Evolutionary conservation across 2,329 filamentous ascomycete species (phyloP).

Genomic region (Fusarium sacchari): DNA sequence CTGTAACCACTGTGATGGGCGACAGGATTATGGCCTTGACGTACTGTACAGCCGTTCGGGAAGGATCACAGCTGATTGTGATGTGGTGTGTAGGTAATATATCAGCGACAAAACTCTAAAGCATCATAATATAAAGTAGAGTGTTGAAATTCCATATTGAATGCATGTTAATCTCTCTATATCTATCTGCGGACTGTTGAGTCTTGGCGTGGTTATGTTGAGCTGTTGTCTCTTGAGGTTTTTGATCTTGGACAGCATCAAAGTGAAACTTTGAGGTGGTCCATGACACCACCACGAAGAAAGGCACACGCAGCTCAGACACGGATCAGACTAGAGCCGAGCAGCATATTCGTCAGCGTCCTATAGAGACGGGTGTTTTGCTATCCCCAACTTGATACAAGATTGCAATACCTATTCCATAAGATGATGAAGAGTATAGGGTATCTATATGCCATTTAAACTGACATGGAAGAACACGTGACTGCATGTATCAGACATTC

Average conservation of each 20-base stretch:
- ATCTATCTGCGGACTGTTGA: background rate
- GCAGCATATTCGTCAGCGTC: background rate
- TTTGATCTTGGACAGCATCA: background rate
- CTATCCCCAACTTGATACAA: background rate
- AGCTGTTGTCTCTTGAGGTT: background rate
- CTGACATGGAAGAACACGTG: background rate
- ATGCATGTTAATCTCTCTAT: background rate
- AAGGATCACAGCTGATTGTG: constrained; percentile 14
- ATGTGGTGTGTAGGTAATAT: background rate
- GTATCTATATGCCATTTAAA: background rate
- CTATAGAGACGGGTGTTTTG: background rate
- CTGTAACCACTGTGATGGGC: constrained; percentile 17
- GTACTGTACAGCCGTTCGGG: background rate
- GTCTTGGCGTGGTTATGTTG: background rate
- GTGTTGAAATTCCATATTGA: background rate
- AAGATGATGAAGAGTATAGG: background rate
- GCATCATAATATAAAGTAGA: too few species aligned
- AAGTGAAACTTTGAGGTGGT: background rate
- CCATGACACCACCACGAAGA: background rate
- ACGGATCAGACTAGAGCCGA: background rate
- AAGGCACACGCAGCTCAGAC: background rate
- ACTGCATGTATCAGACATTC: background rate
- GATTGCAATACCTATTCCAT: background rate
- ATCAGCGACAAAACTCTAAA: constrained; percentile 14
- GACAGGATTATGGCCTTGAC: constrained; percentile 10